Evolutionary conservation across 352 stramenopile genomes (phyloP), one percentile per base, ranked within the genome.

Genomic region (Phytophthora quininea): DNA sequence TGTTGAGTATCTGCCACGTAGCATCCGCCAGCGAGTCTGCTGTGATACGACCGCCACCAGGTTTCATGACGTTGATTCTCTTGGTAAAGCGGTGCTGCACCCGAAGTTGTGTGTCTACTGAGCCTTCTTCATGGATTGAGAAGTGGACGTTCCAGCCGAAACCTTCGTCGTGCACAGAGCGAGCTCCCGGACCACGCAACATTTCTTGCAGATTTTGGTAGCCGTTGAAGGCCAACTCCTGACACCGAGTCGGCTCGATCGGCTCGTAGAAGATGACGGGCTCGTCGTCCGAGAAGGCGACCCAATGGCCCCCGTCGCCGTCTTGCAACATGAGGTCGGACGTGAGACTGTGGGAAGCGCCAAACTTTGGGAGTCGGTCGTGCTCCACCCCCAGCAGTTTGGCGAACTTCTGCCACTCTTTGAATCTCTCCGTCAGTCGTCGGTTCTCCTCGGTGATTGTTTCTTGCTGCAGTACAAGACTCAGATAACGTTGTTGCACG

Each of bases 21-120:
- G 61, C 64, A 7, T 69, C 51, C 3, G 68, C 69, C 47, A 85
- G 47, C 8, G 61, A 68, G 32, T 82, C 67, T 4, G 67, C 61
- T 19, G 74, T 79, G 15, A 77, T 68, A 5, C 57, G 52, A 30
- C 73, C 47, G 24, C 67, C 54, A 57, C 66, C 73, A 1, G 62
- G 58, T 5, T 66, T 54, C 8, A 69, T 60, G 1, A 63, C 59
- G 27, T 61, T 68, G 49, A 79, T 82, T 35, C 52, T 45, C 64
- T 82, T 82, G 4, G 62, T 68, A 40, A 74, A 82, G 6, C 74
- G 70, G 32, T 82, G 74, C 38, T 82, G 74, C 67, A 79, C 73
- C 29, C 38, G 65, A 14, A 69, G 7, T 9, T 71, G 30, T 29
- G 14, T 31, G 3, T 53, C 46, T 4, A 58, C 9, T 12, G 50